These are phyloP conservation scores for Artemisia argyi DNA, from an alignment of 129 eudicot species.

Conservation along the genomic window DNA sequence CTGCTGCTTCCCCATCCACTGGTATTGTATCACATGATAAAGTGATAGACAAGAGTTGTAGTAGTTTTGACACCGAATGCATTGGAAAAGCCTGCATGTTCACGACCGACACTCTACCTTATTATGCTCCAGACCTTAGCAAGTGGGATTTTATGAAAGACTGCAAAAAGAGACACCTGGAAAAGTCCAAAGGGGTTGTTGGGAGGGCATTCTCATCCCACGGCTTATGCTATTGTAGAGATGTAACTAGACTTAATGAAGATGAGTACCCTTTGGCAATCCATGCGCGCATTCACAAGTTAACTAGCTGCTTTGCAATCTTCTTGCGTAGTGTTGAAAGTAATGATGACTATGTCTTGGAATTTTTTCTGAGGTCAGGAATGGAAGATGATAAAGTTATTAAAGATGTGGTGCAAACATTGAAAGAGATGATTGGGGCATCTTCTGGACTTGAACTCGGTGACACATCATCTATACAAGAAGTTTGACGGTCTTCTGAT, in stretches of 20 bases:
- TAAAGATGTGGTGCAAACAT: conserved; percentile 1
- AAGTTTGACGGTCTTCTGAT: background rate
- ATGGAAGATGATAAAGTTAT: background rate
- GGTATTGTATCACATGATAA: no score
- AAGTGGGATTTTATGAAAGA: no score
- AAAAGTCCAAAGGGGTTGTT: no score
- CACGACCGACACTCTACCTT: no score
- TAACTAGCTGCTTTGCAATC: conserved; percentile 12
- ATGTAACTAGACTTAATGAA: background rate
- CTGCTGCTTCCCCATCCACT: no score
- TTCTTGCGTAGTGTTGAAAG: conserved; percentile 1
- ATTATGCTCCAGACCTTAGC: no score
- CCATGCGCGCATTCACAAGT: background rate
- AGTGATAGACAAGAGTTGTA: no score
- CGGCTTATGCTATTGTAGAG: no score
- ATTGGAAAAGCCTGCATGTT: no score
- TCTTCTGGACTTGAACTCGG: conserved; percentile 14
- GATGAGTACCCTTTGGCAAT: conserved; percentile 21
- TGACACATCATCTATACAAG: conserved; percentile 11
- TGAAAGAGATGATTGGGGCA: background rate
- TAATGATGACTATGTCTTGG: conserved; percentile 15
- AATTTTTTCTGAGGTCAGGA: conserved; percentile 7
- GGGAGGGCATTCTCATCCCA: no score
- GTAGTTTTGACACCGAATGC: no score
- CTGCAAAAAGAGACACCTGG: no score